Evolutionary conservation across 2,329 filamentous ascomycete genomes (phyloP).

Genomic region (Venturia carpophila): DNA sequence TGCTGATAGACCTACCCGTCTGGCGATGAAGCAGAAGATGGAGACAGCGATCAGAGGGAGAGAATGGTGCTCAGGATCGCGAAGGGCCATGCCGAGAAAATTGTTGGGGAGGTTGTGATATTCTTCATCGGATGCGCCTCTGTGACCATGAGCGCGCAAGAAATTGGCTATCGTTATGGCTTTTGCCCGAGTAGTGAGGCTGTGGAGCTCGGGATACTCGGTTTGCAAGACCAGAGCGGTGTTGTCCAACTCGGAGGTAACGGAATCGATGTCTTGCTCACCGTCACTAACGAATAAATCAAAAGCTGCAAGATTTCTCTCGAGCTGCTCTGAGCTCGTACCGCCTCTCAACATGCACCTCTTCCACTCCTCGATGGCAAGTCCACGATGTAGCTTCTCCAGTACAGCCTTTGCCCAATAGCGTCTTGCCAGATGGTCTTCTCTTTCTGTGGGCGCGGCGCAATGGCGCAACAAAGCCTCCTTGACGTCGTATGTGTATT

Average conservation of each 20-base stretch:
- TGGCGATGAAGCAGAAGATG: conserved; percentile 76
- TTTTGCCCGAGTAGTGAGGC: conserved; percentile 55
- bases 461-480: conserved; percentile 68
- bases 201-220: conserved; percentile 45
- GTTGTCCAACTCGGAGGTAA: conserved; percentile 53
- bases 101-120: conserved; percentile 82
- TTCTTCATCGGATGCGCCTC: conserved; percentile 57
- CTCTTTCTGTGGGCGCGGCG: conserved; percentile 48
- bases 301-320: conserved; percentile 70
- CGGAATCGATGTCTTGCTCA: conserved; percentile 63
- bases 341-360: conserved; percentile 42
- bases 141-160: conserved; percentile 59
- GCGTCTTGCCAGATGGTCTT: conserved; percentile 72
- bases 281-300: conserved; percentile 80
- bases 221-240: conserved; percentile 51
- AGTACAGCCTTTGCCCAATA: conserved; percentile 68
- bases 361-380: conserved; percentile 72
- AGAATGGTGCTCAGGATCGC: conserved; percentile 64
- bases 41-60: conserved; percentile 78
- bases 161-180: conserved; percentile 62
- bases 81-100: conserved; percentile 75
- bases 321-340: conserved; percentile 47
- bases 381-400: conserved; percentile 69
- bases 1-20: conserved; percentile 65
- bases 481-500: conserved; percentile 70